Conservation (phyloP, 1,284 basidiomycete species). For the Peniophora sp. region DNA sequence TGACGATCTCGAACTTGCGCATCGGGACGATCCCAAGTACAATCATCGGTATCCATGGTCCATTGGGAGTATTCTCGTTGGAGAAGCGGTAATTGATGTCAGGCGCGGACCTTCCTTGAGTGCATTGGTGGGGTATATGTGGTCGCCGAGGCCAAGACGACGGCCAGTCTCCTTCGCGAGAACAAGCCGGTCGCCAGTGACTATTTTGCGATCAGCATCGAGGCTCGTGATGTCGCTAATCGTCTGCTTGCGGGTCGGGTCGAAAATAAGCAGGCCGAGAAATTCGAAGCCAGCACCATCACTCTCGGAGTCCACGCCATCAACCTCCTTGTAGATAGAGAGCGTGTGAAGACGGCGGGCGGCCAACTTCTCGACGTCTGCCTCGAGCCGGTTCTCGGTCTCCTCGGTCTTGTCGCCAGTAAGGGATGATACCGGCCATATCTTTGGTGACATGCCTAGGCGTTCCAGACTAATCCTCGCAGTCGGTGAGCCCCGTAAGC, state of each 20-base stretch:
- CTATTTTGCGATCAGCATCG: slow-evolving; percentile 99
- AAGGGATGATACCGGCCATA: slow-evolving; percentile 96
- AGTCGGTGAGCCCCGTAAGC: slow-evolving; percentile 98
- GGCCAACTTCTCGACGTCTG: slow-evolving; percentile 94
- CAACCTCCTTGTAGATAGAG: slow-evolving; percentile 91
- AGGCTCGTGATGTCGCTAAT: slow-evolving; percentile 94
- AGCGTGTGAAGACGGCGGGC: slow-evolving; percentile 95
- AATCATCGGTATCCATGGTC: slow-evolving; percentile 84
- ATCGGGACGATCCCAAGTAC: slow-evolving; percentile 96
- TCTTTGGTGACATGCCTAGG: slow-evolving; percentile 99
- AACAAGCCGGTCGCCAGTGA: slow-evolving; percentile 97
- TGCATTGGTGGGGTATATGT: slow-evolving; percentile 96
- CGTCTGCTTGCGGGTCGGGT: slow-evolving; percentile 97
- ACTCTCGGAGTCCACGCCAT: slow-evolving; percentile 71
- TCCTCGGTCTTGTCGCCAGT: slow-evolving; percentile 95
- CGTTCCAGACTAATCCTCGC: slow-evolving; percentile 87
- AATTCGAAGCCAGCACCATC: slow-evolving; percentile 96
- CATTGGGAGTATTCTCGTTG: slow-evolving; percentile 96
- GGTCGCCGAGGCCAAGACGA: slow-evolving; percentile 91
- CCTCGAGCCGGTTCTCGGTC: slow-evolving; percentile 85
- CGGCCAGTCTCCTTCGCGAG: slow-evolving; percentile 99
- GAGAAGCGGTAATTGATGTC: slow-evolving; percentile 73
- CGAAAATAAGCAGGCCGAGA: slow-evolving; percentile 96
- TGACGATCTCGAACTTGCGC: slow-evolving; percentile 91
- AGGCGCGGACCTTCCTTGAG: slow-evolving; percentile 84